phyloP scores from a whole-genome alignment of 805 yeast species.

The Groenewaldozyma salmanticensis region DNA sequence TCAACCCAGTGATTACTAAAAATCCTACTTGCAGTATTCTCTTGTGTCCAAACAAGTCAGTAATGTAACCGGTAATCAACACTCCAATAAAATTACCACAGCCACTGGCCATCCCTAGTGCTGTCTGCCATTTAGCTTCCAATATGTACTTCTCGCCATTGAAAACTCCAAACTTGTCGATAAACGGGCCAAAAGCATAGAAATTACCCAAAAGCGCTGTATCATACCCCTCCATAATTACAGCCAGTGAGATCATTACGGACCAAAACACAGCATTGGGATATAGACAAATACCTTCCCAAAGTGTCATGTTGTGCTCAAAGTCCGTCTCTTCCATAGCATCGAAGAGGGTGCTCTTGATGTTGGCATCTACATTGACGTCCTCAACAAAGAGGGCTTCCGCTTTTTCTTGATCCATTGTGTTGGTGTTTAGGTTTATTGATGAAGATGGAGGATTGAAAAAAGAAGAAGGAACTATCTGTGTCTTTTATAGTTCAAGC shows the following conservation, averaged over 20 bases:
- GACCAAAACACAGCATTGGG: constrained; percentile 32
- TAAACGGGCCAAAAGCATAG: constrained; percentile 37
- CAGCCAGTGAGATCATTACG: constrained; percentile 32
- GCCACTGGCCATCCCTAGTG: constrained; percentile 6
- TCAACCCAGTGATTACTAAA: constrained; percentile 27
- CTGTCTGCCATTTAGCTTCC: constrained; percentile 7
- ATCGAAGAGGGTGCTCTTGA: no score
- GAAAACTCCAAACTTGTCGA: constrained; percentile 31
- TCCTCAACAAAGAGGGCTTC: no score
- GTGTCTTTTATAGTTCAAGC: no score
- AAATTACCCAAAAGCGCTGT: constrained; percentile 31
- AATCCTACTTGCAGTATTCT: constrained; percentile 32
- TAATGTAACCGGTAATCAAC: constrained; percentile 34
- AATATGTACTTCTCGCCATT: constrained; percentile 5
- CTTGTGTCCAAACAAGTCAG: constrained; percentile 40
- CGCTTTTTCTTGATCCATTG: no score
- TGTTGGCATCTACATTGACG: no score
- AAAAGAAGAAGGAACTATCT: no score
- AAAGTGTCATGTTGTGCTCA: constrained; percentile 12
- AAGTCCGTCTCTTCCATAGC: no score
- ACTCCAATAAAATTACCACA: constrained; percentile 38
- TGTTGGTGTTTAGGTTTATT: no score
- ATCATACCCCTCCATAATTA: constrained; percentile 45
- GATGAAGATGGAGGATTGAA: no score
- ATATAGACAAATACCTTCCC: constrained; percentile 20